Evolutionary conservation across 495 filamentous ascomycete genomes (phyloP).

Genomic region (Lasiosphaeriaceae sp.): DNA sequence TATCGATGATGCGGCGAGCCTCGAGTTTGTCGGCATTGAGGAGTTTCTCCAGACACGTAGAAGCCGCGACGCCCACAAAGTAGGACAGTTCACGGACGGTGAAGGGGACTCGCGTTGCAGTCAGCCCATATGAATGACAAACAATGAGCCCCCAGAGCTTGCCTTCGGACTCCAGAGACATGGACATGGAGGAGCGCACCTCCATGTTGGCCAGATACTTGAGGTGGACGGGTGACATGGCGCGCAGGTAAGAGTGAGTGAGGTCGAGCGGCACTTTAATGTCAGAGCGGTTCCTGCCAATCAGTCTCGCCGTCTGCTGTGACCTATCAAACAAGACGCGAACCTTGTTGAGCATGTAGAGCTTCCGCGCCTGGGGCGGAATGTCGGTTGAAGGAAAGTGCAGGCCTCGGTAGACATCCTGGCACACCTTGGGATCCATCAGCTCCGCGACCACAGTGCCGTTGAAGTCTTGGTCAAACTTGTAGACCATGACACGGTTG

Average conservation of each 20-base stretch:
- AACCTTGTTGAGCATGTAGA: conserved; percentile 71
- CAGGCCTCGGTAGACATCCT: conserved; percentile 21
- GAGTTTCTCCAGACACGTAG: conserved; percentile 73
- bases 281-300: conserved; percentile 68
- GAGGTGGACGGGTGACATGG: conserved; percentile 77
- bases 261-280: conserved; percentile 70
- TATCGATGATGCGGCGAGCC: conserved; percentile 64
- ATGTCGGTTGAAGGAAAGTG: conserved; percentile 24
- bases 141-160: conserved; percentile 80
- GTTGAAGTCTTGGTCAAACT: conserved; percentile 24
- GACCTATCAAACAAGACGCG: conserved; percentile 65
- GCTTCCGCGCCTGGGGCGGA: conserved; percentile 32
- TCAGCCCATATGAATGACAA: conserved; percentile 67
- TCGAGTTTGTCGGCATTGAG: conserved; percentile 73
- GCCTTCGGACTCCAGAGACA: conserved; percentile 72
- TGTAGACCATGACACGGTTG: conserved; percentile 23
- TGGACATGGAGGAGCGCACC: conserved; percentile 79
- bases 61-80: conserved; percentile 70
- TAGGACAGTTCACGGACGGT: conserved; percentile 80
- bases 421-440: conserved; percentile 20
- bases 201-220: conserved; percentile 79
- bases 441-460: conserved; percentile 23
- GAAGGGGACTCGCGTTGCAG: conserved; percentile 75
- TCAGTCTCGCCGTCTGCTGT: conserved; percentile 64
- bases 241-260: conserved; percentile 71